Percentiles rank a stretch among this genome's conserved stretches.
These are phyloP conservation scores for Knoxdaviesia proteae DNA, from an alignment of 2,329 filamentous ascomycete species.

Conservation along the genomic window DNA sequence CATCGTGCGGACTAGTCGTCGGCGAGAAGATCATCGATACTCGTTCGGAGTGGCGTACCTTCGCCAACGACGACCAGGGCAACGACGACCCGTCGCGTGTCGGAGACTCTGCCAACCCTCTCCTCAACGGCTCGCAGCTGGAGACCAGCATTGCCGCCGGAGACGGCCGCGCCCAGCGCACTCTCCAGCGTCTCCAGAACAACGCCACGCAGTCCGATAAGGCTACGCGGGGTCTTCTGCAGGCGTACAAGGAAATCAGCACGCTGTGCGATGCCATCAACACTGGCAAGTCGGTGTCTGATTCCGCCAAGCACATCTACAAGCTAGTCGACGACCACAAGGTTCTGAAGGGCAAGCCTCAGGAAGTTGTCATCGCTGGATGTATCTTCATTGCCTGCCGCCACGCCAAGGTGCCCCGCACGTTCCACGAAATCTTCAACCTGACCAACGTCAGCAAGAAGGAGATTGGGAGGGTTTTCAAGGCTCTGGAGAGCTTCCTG, in stretches of 20 bases:
- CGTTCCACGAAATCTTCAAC: conserved; percentile 85
- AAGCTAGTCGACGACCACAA: conserved; percentile 87
- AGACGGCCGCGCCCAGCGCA: conserved; percentile 49
- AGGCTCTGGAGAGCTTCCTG: conserved; percentile 75
- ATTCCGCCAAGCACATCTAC: conserved; percentile 86
- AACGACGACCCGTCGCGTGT: conserved; percentile 96
- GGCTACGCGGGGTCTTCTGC: conserved; percentile 57
- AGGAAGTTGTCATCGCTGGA: conserved; percentile 82
- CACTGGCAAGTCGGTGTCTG: conserved; percentile 60
- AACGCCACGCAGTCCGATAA: conserved; percentile 68
- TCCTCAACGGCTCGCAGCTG: conserved; percentile 77
- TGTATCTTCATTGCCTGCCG: conserved; percentile 97
- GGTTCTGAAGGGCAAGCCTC: conserved; percentile 84
- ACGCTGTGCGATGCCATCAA: conserved; percentile 69
- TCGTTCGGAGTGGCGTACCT: conserved; percentile 95
- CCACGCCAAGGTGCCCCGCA: conserved; percentile 67
- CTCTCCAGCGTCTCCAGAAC: conserved; percentile 68
- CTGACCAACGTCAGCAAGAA: conserved; percentile 91
- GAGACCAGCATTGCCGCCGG: conserved; percentile 74
- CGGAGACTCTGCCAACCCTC: conserved; percentile 75
- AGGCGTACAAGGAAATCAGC: conserved; percentile 78
- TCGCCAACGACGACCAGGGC: conserved; percentile 93
- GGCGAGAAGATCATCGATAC: conserved; percentile 85
- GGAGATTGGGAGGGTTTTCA: conserved; percentile 92
- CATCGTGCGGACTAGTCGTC: conserved; percentile 75